phyloP scores from a whole-genome alignment of 176 grass and related monocot genomes.

The Zizania latifolia region DNA sequence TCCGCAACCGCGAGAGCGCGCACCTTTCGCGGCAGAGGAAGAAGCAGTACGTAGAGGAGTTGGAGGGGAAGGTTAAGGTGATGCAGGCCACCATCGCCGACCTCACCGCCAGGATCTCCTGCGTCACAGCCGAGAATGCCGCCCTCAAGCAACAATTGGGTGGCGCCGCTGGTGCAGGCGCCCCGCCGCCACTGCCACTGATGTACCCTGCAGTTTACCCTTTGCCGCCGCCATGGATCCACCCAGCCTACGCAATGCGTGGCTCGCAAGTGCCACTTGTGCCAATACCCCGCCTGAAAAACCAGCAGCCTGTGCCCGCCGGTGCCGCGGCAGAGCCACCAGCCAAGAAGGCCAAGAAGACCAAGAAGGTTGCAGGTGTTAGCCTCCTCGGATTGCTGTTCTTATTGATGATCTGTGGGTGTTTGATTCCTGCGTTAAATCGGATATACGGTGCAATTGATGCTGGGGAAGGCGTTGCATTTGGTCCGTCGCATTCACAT shows the following conservation, averaged over 20 bases:
- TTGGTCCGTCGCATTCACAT: conserved; percentile 19
- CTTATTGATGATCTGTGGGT: conserved; percentile 30
- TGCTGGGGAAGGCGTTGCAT: not conserved
- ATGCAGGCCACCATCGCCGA: conserved; percentile 74
- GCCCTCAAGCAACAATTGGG: conserved; percentile 52
- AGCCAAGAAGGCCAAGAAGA: conserved; percentile 53
- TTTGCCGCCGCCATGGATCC: conserved; percentile 40
- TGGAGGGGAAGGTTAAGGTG: conserved; percentile 53
- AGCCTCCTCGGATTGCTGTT: conserved; percentile 49
- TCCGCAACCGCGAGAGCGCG: conserved; percentile 68
- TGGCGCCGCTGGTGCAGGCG: not conserved
- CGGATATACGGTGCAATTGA: conserved; percentile 12
- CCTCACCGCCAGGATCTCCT: conserved; percentile 57
- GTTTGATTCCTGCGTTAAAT: conserved; percentile 33
- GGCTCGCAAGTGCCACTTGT: conserved; percentile 54
- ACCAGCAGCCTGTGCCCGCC: not conserved
- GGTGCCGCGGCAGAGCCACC: conserved; percentile 30
- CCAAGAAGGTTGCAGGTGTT: conserved; percentile 56
- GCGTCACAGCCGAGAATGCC: conserved; percentile 49
- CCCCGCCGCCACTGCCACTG: not conserved
- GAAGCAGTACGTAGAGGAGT: conserved; percentile 61
- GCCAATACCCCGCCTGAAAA: conserved; percentile 54
- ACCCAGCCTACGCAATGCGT: conserved; percentile 40
- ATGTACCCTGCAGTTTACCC: conserved; percentile 46
- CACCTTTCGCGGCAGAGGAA: conserved; percentile 70